Base-by-base conservation (phyloP, 2,329 filamentous ascomycete genomes). In the Pseudocercospora macadamiae region DNA sequence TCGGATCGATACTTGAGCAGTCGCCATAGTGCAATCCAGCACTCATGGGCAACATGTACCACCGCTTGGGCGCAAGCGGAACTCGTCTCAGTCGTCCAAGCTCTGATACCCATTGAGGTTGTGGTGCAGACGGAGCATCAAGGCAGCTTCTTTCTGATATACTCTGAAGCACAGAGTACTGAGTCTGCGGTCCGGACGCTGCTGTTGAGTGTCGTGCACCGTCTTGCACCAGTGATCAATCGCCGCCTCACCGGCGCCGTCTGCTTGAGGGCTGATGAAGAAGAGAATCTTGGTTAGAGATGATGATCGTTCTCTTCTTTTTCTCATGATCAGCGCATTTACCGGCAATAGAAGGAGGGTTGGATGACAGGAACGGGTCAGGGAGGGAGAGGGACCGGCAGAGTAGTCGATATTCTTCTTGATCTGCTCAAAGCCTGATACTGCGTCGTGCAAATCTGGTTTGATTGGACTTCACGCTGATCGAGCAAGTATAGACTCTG, bases 261-360 rank as follows among this genome's bases (percentile, higher is more conserved):
- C 42, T 45, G 42, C 42, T 45, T 45, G 42, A 7, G 42, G 42
- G 42, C 42, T 45, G 42, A 45, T 45, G 21, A 45, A 45, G 42
- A 45, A 45, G 42, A 45, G 42, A 7, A 45, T 45, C 19, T 25
- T 45, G 42, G 18, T 45, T 7, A 45, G 21, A 14, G 42, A 45
- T 9, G 42, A 45, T 14, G 42, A 45, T 25, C 42, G 21, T 45
- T 21, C 42, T 45, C 42, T 45, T 25, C 42, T 45, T 21, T 21
- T 45, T 45, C n/a, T 45, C 42, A 45, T 45, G 3, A 21, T 45
- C 42, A 45, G 42, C 42, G 12, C 7, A 14, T n/a, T n/a, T 5
- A 21, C 25, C 5, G 19, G 42, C 10, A n/a, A 21, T 21, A 45
- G 42, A 25, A 25, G 5, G 36, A 39, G 16, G 6, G 16, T 5